Evolutionary conservation across 345 rosid species (phyloP).

Genomic region (Orychophragmus violaceus): DNA sequence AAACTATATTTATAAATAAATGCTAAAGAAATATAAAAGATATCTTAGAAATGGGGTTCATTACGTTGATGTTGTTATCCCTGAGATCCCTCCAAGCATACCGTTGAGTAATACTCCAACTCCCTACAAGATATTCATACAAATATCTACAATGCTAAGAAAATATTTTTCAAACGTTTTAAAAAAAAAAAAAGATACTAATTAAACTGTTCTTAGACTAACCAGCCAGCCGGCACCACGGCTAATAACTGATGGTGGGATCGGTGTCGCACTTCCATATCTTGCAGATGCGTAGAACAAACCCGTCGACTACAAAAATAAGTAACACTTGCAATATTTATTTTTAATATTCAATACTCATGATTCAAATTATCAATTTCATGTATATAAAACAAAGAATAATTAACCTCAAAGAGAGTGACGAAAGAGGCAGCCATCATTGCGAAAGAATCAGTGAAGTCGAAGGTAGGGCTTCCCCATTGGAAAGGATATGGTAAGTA

Average conservation of each 20-base stretch:
- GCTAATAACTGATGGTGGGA: constrained; percentile 61
- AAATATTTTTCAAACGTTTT: neutral
- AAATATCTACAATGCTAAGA: neutral
- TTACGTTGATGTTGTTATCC: constrained; percentile 69
- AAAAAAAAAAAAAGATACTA: neutral
- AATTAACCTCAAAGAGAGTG: constrained; percentile 65
- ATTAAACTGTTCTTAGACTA: neutral
- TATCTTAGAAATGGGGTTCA: neutral
- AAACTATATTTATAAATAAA: neutral
- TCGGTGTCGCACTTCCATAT: constrained; percentile 68
- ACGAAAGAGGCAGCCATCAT: constrained; percentile 66
- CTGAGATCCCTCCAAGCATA: constrained; percentile 47
- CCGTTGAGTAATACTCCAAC: constrained; percentile 54
- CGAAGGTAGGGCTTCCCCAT: constrained; percentile 69
- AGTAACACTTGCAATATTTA: neutral
- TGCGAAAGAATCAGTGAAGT: constrained; percentile 45
- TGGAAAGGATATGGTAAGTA: constrained; percentile 67
- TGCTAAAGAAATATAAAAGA: neutral
- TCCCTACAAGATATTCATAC: constrained; percentile 40
- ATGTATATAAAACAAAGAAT: neutral
- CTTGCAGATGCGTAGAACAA: constrained; percentile 61
- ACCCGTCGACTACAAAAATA: constrained; percentile 51
- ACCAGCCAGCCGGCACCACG: constrained; percentile 73
- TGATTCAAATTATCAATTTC: neutral
- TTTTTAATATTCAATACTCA: neutral